Conservation (phyloP, 2,329 filamentous ascomycete species). For the Pestalotiopsis sp. region DNA sequence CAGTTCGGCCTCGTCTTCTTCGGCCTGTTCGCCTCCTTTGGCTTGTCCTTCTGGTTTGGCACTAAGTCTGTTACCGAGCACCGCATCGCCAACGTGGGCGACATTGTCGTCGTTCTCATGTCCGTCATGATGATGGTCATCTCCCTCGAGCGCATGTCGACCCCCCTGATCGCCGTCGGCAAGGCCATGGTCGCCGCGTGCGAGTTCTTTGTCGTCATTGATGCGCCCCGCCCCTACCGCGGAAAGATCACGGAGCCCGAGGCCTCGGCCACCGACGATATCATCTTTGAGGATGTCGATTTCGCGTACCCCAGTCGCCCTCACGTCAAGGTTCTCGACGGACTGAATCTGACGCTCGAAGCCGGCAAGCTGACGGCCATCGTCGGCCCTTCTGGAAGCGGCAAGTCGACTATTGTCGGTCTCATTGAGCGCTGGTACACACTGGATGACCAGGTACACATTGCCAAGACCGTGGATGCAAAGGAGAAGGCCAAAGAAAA, state of each 20-base stretch:
- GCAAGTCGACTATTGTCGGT: slow-evolving; percentile 75
- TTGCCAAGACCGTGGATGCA: slow-evolving; percentile 51
- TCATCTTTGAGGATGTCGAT: slow-evolving; percentile 64
- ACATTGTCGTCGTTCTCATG: slow-evolving; percentile 58
- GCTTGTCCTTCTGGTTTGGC: slow-evolving; percentile 65
- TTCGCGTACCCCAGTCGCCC: slow-evolving; percentile 73
- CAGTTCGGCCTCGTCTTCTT: slow-evolving; percentile 62
- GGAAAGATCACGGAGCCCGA: slow-evolving; percentile 48
- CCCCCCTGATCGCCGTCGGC: slow-evolving; percentile 58
- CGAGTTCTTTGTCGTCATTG: slow-evolving; percentile 58
- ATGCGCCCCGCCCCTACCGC: slow-evolving; percentile 43
- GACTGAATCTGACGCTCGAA: slow-evolving; percentile 58
- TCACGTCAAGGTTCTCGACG: slow-evolving; percentile 63
- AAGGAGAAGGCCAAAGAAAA: slow-evolving; percentile 43
- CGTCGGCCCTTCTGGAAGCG: slow-evolving; percentile 71
- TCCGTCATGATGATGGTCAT: slow-evolving; percentile 61
- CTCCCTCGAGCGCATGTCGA: slow-evolving; percentile 58
- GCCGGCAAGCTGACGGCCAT: slow-evolving; percentile 72
- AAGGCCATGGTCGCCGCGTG: slow-evolving; percentile 60
- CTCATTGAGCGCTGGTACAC: slow-evolving; percentile 75
- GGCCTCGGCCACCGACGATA: slow-evolving; percentile 52
- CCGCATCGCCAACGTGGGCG: slow-evolving; percentile 49
- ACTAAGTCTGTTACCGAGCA: slow-evolving; percentile 50
- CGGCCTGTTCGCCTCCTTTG: slow-evolving; percentile 53
- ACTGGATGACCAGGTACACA: slow-evolving; percentile 53